phyloP scores from a whole-genome alignment of 2,329 filamentous ascomycete genomes.

The Fusarium chlamydosporum region DNA sequence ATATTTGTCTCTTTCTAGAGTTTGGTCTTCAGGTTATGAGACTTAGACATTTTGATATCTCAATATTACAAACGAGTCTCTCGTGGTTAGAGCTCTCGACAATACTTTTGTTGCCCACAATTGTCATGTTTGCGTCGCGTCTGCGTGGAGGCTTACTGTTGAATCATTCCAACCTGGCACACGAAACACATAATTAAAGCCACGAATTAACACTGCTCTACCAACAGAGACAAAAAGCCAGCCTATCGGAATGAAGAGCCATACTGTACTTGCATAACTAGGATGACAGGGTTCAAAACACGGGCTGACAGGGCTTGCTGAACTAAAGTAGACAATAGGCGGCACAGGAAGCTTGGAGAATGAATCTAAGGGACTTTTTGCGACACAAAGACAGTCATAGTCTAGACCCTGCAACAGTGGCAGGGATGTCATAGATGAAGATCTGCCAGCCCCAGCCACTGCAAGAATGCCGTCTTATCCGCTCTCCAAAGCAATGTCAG shows the following conservation, averaged over 20 bases:
- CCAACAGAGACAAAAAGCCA: not conserved
- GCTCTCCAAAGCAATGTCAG: not conserved
- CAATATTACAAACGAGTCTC: conserved; percentile 36
- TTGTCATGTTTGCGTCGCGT: conserved; percentile 2
- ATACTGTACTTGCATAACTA: conserved; percentile 1
- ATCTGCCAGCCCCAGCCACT: conserved; percentile 28
- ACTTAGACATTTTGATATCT: conserved; percentile 26
- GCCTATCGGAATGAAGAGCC: conserved; percentile 23
- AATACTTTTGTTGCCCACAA: not conserved
- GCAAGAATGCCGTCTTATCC: conserved; percentile 38
- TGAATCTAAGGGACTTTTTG: conserved; percentile 30
- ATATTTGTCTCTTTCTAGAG: conserved; percentile 21
- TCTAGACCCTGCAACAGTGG: conserved; percentile 15
- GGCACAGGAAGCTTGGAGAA: no score
- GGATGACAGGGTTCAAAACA: conserved; percentile 17
- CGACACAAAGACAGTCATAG: conserved; percentile 4
- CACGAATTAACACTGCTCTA: not conserved
- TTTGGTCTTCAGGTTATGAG: conserved; percentile 30
- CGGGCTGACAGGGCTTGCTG: conserved; percentile 9
- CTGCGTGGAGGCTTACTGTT: not conserved
- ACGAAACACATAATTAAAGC: conserved; percentile 21
- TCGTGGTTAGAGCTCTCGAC: conserved; percentile 29
- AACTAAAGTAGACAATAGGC: conserved; percentile 14
- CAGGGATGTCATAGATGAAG: conserved; percentile 28
- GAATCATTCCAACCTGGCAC: not conserved